Conservation (phyloP, 768 basidiomycete species). For the Phlebiopsis gigantea region DNA sequence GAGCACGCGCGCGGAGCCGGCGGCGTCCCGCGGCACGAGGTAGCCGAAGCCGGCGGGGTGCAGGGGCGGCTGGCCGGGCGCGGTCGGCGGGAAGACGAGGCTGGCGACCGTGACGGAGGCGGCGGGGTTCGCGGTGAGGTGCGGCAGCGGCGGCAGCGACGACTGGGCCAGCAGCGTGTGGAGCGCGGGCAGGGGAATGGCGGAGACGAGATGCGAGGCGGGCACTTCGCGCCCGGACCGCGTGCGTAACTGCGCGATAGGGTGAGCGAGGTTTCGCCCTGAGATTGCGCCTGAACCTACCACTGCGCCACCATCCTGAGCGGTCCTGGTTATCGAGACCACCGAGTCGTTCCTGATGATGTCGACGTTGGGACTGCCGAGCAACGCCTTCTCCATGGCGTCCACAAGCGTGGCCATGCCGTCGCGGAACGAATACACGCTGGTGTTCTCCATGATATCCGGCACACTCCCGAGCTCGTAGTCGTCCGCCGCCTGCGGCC, state of each 20-base stretch:
- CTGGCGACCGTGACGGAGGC: constrained; percentile 88
- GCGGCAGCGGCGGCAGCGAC: constrained; percentile 38
- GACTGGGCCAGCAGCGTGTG: constrained; percentile 11
- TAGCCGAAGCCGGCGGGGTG: constrained; percentile 92
- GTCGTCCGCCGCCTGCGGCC: constrained; percentile 15
- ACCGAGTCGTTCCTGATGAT: constrained; percentile 43
- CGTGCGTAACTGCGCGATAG: constrained; percentile 26
- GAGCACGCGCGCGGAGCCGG: constrained; percentile 50
- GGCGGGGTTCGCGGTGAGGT: constrained; percentile 62
- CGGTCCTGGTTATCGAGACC: constrained; percentile 26
- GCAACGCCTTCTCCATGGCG: constrained; percentile 46
- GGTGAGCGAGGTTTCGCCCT: background rate
- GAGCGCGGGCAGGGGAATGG: constrained; percentile 62
- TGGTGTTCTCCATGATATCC: constrained; percentile 47
- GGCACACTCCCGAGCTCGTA: constrained; percentile 48
- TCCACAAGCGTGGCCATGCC: constrained; percentile 68
- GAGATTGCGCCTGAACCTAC: constrained; percentile 3
- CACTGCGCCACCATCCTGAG: constrained; percentile 24
- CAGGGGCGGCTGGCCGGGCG: constrained; percentile 38
- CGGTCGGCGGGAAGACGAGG: constrained; percentile 63
- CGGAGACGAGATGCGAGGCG: constrained; percentile 71
- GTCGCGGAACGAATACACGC: constrained; percentile 77
- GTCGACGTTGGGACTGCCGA: constrained; percentile 48
- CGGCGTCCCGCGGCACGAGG: constrained; percentile 72
- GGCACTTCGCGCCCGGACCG: constrained; percentile 29